Evolutionary conservation across 192 early-diverging fungal species (phyloP).

Genomic region (Coemansia sp.): DNA sequence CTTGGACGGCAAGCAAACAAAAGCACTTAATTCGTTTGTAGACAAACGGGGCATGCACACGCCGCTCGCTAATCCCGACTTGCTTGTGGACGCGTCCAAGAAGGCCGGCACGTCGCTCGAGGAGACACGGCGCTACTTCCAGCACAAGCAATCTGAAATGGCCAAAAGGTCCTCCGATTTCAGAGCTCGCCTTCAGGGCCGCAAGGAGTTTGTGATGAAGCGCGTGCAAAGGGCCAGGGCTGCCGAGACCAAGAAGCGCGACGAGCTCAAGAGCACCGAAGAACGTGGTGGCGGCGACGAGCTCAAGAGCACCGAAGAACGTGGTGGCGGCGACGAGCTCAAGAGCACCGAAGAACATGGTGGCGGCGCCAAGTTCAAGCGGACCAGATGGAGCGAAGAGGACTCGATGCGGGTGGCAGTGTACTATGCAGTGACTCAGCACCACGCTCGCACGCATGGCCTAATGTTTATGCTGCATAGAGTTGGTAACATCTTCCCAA

Average conservation of each 20-base stretch:
- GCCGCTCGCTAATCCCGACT: constrained; percentile 11
- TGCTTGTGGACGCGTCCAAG: constrained; percentile 13
- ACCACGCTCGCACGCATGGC: constrained; percentile 21
- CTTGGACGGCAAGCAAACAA: constrained; percentile 1
- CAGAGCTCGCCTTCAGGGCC: neutral
- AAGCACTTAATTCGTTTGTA: constrained; percentile 10
- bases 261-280: too few species aligned
- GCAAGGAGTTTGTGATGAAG: neutral
- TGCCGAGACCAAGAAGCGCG: neutral
- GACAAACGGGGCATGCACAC: neutral
- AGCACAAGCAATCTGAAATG: constrained; percentile 7
- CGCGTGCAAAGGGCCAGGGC: constrained; percentile 1
- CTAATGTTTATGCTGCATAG: constrained; percentile 14
- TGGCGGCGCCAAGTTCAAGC: neutral
- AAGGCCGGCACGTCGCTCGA: constrained; percentile 19
- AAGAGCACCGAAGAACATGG: neutral
- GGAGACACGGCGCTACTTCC: constrained; percentile 25
- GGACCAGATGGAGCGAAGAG: constrained; percentile 12
- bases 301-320: too few species aligned
- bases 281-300: too few species aligned
- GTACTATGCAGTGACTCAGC: constrained; percentile 10
- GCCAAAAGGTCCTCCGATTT: neutral
- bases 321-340: neutral
- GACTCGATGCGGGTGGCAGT: constrained; percentile 12
- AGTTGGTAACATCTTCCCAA: constrained; percentile 15